Evolutionary conservation across 1,284 basidiomycete species (phyloP), one percentile per base, ranked within the genome.

Genomic region (Sparassis latifolia): DNA sequence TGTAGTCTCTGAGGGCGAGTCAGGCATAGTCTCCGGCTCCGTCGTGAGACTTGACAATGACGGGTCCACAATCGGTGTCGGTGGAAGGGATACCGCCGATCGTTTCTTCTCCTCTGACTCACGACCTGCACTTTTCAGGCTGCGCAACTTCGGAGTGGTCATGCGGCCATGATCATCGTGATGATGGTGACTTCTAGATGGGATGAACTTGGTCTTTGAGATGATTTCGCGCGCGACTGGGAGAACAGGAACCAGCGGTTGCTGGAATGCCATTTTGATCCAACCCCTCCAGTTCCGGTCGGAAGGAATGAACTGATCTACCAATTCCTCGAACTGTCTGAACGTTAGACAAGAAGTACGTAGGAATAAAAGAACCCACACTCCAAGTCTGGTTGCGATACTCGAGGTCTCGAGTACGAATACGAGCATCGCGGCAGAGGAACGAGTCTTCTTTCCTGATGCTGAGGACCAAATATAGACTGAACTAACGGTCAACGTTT

Each of bases 381-480:
- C 87, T 90, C 81, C 84, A 92, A 0, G 92, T 93, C 66, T 91
- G 85, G 65, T 95, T 92, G 56, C 82, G 79, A 67, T 92, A 95
- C 60, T 88, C 84, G 45, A 97, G 68, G 50, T 83, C 80, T 48
- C 84, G 75, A 6, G 86, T 89, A 52, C 77, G 78, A 61, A 89
- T 87, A 31, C 78, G 78, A 12, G 85, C 86, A 55, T 89, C 84
- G 35, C 78, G 80, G 54, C 81, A 87, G 52, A 85, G 79, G 57
- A 88, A 86, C 0, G 84, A 86, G 40, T 79, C 80, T 50, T 80
- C 81, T 63, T 85, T 87, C 63, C 79, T 75, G 51, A 88, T 79
- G 55, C 85, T 89, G 46, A 88, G 61, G 48, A 87, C 63, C 10
- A 89, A 65, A 60, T 86, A 77, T 48, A 88, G 70, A 60, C 86